Base-by-base conservation (phyloP, 805 yeast genomes). In the Maudiozyma bulderi region DNA sequence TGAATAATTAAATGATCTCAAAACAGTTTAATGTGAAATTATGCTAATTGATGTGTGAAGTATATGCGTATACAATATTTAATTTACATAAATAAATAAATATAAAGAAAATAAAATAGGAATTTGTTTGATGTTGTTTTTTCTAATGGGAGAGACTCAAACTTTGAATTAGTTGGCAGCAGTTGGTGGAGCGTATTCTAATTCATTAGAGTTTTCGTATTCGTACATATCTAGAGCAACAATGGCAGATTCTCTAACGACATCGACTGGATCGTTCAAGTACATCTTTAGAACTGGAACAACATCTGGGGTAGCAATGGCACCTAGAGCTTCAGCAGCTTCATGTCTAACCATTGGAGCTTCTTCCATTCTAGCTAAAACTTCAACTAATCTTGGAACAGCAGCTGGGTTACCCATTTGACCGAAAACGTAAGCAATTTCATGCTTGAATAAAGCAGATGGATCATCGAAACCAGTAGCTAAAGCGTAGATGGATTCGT, bases 301-400 rank as follows among this genome's bases (percentile, higher is more conserved):
- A 38, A 91, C 95, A 51, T 91, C 97, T 60, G 87, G 96, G 8
- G 97, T 87, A 30, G 96, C 98, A 65, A 93, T 93, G 31, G 95
- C 80, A 30, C 99, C 99, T 59, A 95, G 76, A 29, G 99, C 99
- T 72, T 93, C 99, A 29, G 98, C 99, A 50, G 98, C 99, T 72
- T 93, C 99, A 66, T 93, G 99, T 72, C 99, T 84, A 34, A 95
- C 99, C 99, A 93, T 93, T 54, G 95, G 95, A 47, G 95, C 98
- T 72, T 93, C 96, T 13, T 69, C 62, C 51, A 75, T 78, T 66
- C 86, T 80, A 57, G 81, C 81, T 58, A 95, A 76, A 3, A 93
- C 88, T 69, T 86, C 82, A 50, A 88, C 76, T 54, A 95, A 77
- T 20, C 91, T 74, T 39, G 97, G 96, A 35, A 93, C 95, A 38